Conservation (phyloP, 2,329 filamentous ascomycete species). For the Monosporascus sp. region DNA sequence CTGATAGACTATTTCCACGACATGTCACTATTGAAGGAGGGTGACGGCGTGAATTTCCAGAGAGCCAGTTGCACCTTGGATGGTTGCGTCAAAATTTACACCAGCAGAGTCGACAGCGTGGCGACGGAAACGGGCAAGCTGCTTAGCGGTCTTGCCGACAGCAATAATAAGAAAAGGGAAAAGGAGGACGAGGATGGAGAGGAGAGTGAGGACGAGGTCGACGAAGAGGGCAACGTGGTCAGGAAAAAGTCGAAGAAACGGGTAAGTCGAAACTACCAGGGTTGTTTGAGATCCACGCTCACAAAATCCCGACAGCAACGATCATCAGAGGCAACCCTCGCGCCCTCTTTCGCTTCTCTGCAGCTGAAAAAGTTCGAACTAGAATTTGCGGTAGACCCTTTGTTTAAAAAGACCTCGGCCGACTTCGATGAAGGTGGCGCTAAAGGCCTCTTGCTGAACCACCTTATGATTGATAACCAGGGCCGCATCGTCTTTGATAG, state of each 20-base stretch:
- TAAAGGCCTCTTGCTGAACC: constrained; percentile 90
- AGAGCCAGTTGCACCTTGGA: constrained; percentile 97
- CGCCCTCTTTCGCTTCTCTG: constrained; percentile 78
- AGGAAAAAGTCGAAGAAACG: constrained; percentile 68
- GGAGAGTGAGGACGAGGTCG: constrained; percentile 60
- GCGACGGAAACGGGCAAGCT: constrained; percentile 96
- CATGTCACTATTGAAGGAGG: constrained; percentile 94
- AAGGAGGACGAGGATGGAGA: constrained; percentile 61
- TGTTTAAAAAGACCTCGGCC: constrained; percentile 99
- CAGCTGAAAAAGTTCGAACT: constrained; percentile 97
- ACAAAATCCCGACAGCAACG: constrained; percentile 49
- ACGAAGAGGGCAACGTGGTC: constrained; percentile 53
- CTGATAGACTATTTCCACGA: constrained; percentile 99
- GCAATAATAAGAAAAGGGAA: constrained; percentile 67
- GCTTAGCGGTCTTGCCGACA: constrained; percentile 87
- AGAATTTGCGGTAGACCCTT: constrained; percentile 90
- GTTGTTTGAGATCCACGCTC: not conserved
- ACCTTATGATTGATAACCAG: constrained; percentile 88
- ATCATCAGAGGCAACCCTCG: constrained; percentile 89
- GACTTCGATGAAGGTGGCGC: constrained; percentile 98
- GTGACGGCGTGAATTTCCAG: constrained; percentile 96
- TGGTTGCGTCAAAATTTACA: constrained; percentile 99
- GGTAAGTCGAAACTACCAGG: constrained; percentile 39
- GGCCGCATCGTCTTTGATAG: constrained; percentile 97
- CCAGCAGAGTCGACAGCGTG: constrained; percentile 94